These are phyloP conservation scores for Pseudogymnoascus sp. DNA, from an alignment of 2,329 filamentous ascomycete genomes.

Conservation along the genomic window DNA sequence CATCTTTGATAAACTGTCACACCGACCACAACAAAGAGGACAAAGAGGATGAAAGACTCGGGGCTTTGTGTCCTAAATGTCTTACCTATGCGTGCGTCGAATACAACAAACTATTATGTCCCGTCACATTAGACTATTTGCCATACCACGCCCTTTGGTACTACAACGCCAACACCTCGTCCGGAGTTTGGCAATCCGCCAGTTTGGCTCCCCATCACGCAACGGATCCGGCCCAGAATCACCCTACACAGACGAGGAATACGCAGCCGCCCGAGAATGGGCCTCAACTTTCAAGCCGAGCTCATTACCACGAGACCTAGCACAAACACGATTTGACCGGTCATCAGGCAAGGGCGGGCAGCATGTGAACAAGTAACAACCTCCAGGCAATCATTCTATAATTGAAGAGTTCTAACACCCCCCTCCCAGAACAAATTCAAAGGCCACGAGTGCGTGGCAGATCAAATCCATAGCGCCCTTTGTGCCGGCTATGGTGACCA, in stretches of 20 bases:
- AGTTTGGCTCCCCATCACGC: neutral
- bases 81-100: neutral
- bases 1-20: neutral
- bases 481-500: conserved; percentile 23
- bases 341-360: conserved; percentile 28
- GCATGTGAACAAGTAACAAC: conserved; percentile 27
- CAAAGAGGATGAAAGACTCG: conserved; percentile 2
- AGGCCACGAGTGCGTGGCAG: conserved; percentile 26
- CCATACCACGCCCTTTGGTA: neutral
- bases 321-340: conserved; percentile 20
- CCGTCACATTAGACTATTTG: neutral
- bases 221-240: neutral
- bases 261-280: conserved; percentile 24
- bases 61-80: neutral
- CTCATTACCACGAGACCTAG: conserved; percentile 21
- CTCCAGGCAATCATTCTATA: neutral
- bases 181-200: neutral
- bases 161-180: neutral
- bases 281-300: conserved; percentile 18
- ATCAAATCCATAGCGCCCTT: conserved; percentile 17
- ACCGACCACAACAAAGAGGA: neutral
- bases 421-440: conserved; percentile 24
- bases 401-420: conserved; percentile 8
- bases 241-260: conserved; percentile 7
- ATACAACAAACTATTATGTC: neutral